phyloP scores from a whole-genome alignment of 768 basidiomycete species.

The Tulasnella sp. region DNA sequence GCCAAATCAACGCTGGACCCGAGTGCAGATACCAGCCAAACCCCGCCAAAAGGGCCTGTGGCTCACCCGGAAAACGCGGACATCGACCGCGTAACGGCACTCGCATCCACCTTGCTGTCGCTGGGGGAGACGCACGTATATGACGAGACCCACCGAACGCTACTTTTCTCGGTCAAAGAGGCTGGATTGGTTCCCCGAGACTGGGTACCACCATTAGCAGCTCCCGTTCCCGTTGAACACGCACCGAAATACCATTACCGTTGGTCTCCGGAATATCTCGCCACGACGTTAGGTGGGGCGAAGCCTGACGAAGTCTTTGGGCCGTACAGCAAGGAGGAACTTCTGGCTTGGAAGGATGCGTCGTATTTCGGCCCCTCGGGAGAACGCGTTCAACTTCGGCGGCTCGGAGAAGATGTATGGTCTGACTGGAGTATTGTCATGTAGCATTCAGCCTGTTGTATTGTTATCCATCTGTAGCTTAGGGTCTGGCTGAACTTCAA shows the following conservation, averaged over 20 bases:
- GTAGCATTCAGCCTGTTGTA: not conserved
- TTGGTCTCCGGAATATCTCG: constrained; percentile 40
- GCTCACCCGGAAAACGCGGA: constrained; percentile 18
- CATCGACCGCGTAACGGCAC: constrained; percentile 70
- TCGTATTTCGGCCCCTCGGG: constrained; percentile 68
- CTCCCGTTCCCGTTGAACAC: not conserved
- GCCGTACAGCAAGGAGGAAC: constrained; percentile 67
- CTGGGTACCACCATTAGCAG: constrained; percentile 66
- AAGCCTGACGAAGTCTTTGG: constrained; percentile 48
- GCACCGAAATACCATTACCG: constrained; percentile 51
- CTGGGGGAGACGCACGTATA: constrained; percentile 80
- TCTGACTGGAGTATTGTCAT: constrained; percentile 10
- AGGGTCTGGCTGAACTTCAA: not conserved
- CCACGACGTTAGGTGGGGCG: constrained; percentile 29
- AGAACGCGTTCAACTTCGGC: constrained; percentile 64
- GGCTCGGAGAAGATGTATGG: constrained; percentile 30
- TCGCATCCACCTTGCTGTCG: constrained; percentile 79
- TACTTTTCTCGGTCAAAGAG: constrained; percentile 61
- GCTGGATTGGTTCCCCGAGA: constrained; percentile 53
- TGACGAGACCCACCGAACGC: constrained; percentile 71
- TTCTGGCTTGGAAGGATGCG: constrained; percentile 68
- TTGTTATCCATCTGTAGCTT: not conserved
- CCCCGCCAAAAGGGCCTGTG: not conserved
- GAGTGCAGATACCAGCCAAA: not conserved
- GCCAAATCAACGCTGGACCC: constrained; percentile 12